Evolutionary conservation across 225 moss, liverwort and hornwort genomes (phyloP), one percentile per base, ranked within the genome.

Genomic region (Marchantia polymorpha): DNA sequence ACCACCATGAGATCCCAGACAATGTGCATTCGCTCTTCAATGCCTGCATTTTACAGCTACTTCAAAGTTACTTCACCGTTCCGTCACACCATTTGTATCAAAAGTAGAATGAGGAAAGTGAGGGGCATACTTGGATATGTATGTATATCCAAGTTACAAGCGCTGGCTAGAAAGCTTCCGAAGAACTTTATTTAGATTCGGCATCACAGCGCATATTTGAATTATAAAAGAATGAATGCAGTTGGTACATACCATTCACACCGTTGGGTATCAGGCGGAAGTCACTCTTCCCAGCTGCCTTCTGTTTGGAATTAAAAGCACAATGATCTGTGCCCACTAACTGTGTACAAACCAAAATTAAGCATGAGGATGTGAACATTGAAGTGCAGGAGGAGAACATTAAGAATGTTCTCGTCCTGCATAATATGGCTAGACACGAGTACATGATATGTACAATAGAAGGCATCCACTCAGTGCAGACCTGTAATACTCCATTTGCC

Each of bases 1-100:
- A 99, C 97, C 99, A 99, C 99, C 99, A 99, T 99, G 31, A 89
- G 82, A 83, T 99, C 95, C 99, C 99, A 99, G 65, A 99, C 95
- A 75, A 99, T 90, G 83, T 99, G 99, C 93, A 99, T 90, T 64
- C 99, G 95, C 90, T 99, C 99, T 88, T 99, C 99, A 79, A 99
- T 79, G 12, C 97, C 97, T 99, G 91, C 52, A 77, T 26, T 78
- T 47, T 47, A 9, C 17, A 70, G 19, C 17, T 19, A 22, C 0
- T 30, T 31, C 2, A 0, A 1, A 7, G 61, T 61, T 10, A 61
- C 16, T 61, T 5, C 23, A 0, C 17, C 58, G 17, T 58, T 58
- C 5, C 16, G 16, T 16, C 58, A 17, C 58, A 0, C 39, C 39
- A 5, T 16, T 58, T 58, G 58, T 17, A 7, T 16, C 20, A 58